Evolutionary conservation across 306 rosid genomes (phyloP), one percentile per base, ranked within the genome.

Genomic region (Cucurbita pepo): DNA sequence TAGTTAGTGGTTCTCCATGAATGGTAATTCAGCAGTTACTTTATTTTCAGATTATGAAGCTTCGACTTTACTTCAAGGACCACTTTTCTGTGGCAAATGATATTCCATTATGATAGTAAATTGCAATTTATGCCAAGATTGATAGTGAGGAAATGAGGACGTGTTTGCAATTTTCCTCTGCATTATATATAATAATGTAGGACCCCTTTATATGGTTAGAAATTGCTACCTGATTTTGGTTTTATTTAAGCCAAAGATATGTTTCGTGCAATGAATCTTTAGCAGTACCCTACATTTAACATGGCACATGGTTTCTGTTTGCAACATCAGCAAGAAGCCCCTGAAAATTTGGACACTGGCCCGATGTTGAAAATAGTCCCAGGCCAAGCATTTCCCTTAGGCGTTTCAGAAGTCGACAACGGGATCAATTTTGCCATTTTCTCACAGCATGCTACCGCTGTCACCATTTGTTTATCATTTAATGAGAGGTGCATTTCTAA

Each of bases 391-490:
- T 82, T 69, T 89, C 96, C 99, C 1, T 76, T 94, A 76, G 99
- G 99, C 53, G 92, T 85, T 60, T 86, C 97, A 52, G 91, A 94
- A 83, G 88, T 86, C 66, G 92, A 86, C 62, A 79, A 34, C 64
- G 91, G 97, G 73, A 82, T 91, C 79, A 94, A 94, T 80, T 94
- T 94, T 85, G 78, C 99, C 67, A 85, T 94, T 54, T 94, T 94
- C 75, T 91, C 99, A 40, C 92, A 86, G 84, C 88, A 94, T 81
- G 96, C 96, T 52, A 89, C 96, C 22, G 79, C 88, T 63, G 96
- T 94, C 80, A 89, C 91, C 41, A 90, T 94, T 64, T 91, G 92
- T 78, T 78, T 94, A 61, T 80, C 81, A 61, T 78, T 86, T 79
- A 83, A 83, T 5, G 82, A 82, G 63, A 82, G 95, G 97, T 94